Evolutionary conservation across 805 yeast genomes (phyloP), one percentile per base, ranked within the genome.

Genomic region (Yamadazyma paraphyllophila): DNA sequence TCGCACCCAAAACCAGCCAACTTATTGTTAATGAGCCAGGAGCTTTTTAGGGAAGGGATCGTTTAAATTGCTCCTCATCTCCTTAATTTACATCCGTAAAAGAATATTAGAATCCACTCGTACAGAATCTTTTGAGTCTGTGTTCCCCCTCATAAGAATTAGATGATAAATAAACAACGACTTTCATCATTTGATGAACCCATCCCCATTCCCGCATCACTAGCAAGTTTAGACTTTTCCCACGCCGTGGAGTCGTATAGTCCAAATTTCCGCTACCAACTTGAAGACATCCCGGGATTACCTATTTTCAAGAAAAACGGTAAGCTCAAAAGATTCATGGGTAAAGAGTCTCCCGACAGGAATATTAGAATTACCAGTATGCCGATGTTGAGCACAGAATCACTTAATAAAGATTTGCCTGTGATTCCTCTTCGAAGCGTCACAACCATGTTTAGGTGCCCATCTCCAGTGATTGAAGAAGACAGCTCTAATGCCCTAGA

Each of bases 201-300:
- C 10, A 41, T 45, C 36, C 45, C 58, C 24, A 44, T 57, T 11
- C 64, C 70, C 1, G 64, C 64, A 6, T 46, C 45, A 12, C 32
- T 55, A 27, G 44, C 40, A 15, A 54, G 49, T 33, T 39, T 58
- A 14, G 73, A 68, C 48, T 44, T 66, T 15, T 44, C 58, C 9
- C 53, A 55, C 31, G 73, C 68, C 9, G 57, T 64, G 7, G 51
- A 49, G 15, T 47, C 65, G 1, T 66, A 56, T 49, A 48, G 54
- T 40, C 71, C 71, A 2, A 50, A 49, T 9, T 53, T 50, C 42
- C 47, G 56, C 2, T 35, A 52, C 4, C 26, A 39, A 9, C 9
- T 45, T 14, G 55, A 49, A 10, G 73, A 69, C 34, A 55, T 71
- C 10, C 74, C 73, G 7, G 50, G 43, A 7, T 16, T 51, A 13